Evolutionary conservation across 768 basidiomycete genomes (phyloP), one percentile per base, ranked within the genome.

Genomic region (Tulasnella sp.): DNA sequence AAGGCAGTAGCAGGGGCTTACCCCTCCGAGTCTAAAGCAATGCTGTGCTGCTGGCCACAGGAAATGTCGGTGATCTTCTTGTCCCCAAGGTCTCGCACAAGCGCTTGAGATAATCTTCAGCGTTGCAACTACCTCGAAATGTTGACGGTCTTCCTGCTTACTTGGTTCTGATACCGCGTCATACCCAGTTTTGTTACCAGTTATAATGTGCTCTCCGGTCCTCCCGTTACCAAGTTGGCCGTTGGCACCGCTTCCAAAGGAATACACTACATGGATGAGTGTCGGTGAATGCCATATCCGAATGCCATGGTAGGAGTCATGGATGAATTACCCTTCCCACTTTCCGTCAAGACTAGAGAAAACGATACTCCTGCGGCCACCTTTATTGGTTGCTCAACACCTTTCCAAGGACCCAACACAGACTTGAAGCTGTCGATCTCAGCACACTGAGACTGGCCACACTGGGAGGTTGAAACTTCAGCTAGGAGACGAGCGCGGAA

Each of bases 191-290:
- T 91, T 91, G 65, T 89, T 89, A 19, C 86, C 87, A 1, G 86
- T 85, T 8, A 84, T 80, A 60, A 94, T 88, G 34, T 89, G 80
- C 70, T 94, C 92, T n/a, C 93, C 91, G 0, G 91, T 93, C 63
- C 81, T 81, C 17, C 93, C 94, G 68, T 91, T 93, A 0, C 92
- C 94, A 0, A 97, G 75, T 64, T 96, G 93, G 1, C 94, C 94
- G 60, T 89, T 83, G 70, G 96, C 92, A 21, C 83, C 89, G 52
- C 88, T 92, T 31, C 94, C 94, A 63, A 92, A 85, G 1, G 90
- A 78, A 66, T 85, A 97, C 2, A 94, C 90, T 87, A 64, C 50
- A 30, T 49, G 25, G 31, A 22, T 22, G n/a, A 48, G 24, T 22
- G 10, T 7, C 15, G 34, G 34, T 15, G 15, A 15, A 59, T 52